Conservation (phyloP, 495 filamentous ascomycete species). For the Penicillium fimorum region DNA sequence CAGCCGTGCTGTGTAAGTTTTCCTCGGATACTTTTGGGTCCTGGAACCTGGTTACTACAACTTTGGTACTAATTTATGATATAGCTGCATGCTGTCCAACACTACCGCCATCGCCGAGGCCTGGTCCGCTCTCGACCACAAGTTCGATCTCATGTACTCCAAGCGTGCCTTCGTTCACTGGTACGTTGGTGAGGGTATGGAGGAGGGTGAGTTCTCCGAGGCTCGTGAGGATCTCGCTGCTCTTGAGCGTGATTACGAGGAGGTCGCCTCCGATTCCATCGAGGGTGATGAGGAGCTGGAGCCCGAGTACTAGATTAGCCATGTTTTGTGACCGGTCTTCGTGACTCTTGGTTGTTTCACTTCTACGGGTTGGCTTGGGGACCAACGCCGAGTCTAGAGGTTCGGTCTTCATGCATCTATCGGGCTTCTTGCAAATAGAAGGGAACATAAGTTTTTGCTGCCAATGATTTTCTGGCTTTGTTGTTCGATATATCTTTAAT, state of each 20-base stretch:
- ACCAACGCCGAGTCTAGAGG: conserved; percentile 26
- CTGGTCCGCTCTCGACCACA: conserved; percentile 94
- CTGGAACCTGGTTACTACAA: background rate
- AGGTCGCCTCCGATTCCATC: conserved; percentile 93
- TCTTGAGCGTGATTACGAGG: conserved; percentile 98
- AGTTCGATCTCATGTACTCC: conserved; percentile 99
- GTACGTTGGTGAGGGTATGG: conserved; percentile 99
- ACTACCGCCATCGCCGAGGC: conserved; percentile 98
- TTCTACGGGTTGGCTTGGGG: conserved; percentile 28
- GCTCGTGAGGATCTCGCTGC: conserved; percentile 97
- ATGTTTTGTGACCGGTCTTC: conserved; percentile 23
- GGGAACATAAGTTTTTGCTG: conserved; percentile 42
- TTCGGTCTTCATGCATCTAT: conserved; percentile 29
- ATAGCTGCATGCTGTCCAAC: conserved; percentile 97
- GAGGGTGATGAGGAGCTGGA: conserved; percentile 78
- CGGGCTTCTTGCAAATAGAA: conserved; percentile 45
- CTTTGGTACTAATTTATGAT: conserved; percentile 21
- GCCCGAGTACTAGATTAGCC: conserved; percentile 83
- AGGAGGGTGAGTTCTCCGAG: conserved; percentile 99
- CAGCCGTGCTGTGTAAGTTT: conserved; percentile 90
- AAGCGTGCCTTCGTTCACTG: conserved; percentile 99
- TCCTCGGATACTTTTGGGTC: background rate
- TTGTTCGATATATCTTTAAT: conserved; percentile 52
- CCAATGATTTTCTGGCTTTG: conserved; percentile 43
- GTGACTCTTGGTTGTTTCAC: conserved; percentile 21